These are phyloP conservation scores for Alternaria sp. DNA, from an alignment of 2,329 filamentous ascomycete genomes.

Conservation along the genomic window DNA sequence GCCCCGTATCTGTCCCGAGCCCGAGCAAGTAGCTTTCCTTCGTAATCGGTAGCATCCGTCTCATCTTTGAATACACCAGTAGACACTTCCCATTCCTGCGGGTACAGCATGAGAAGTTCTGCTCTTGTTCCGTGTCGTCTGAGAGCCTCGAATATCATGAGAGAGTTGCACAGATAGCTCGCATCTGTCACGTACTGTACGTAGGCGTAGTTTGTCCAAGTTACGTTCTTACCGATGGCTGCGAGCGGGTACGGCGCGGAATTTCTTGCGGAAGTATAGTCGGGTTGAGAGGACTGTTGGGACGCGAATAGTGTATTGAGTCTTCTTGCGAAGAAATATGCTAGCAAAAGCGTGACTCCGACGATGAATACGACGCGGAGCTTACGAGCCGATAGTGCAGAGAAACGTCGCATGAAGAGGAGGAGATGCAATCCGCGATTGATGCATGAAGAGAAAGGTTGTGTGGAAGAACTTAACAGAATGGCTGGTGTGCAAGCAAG, in stretches of 20 bases:
- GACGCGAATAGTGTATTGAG: neutral
- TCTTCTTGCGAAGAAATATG: too few species aligned
- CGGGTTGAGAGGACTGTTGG: neutral
- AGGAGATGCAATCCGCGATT: too few species aligned
- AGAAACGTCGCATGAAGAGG: too few species aligned
- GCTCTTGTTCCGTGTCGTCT: conserved; percentile 38
- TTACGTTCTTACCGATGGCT: neutral
- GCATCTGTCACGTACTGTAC: conserved; percentile 36
- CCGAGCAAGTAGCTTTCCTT: neutral
- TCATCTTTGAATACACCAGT: neutral
- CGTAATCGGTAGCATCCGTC: neutral
- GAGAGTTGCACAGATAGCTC: conserved; percentile 41
- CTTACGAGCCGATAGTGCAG: too few species aligned
- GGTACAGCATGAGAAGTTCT: conserved; percentile 8
- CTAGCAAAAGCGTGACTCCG: too few species aligned
- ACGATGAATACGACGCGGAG: too few species aligned
- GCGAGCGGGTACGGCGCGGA: neutral
- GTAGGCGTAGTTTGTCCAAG: neutral
- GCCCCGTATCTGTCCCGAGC: neutral
- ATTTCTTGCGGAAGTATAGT: neutral
- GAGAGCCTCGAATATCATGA: conserved; percentile 50
- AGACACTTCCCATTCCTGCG: neutral
- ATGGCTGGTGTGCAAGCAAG: too few species aligned
- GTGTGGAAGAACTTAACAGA: too few species aligned
- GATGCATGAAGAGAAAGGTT: too few species aligned